phyloP scores from a whole-genome alignment of 2,329 filamentous ascomycete genomes.

The Fusarium succisae region DNA sequence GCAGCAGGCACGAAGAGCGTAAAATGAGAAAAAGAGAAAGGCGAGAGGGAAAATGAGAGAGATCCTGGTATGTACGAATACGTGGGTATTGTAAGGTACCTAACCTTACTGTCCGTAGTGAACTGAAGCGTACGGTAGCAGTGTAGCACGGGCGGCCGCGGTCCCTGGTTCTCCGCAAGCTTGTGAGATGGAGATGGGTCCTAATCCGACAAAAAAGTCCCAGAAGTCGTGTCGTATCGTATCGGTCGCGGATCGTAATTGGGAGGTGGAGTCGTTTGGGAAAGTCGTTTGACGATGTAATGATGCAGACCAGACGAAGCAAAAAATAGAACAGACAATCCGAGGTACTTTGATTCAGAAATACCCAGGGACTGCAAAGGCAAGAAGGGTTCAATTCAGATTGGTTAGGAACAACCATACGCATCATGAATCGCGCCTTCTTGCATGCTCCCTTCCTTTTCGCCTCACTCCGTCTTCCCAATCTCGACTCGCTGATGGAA shows the following conservation, averaged over 20 bases:
- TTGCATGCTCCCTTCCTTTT: background rate
- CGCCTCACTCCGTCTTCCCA: conserved; percentile 18
- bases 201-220: conserved; percentile 22
- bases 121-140: too few species aligned
- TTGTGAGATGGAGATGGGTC: conserved; percentile 22
- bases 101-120: background rate
- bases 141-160: conserved; percentile 21
- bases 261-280: conserved; percentile 27
- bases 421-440: too few species aligned
- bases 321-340: too few species aligned
- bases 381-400: too few species aligned
- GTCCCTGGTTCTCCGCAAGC: conserved; percentile 35
- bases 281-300: background rate
- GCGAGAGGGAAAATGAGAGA: conserved; percentile 2
- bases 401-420: too few species aligned
- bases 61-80: conserved; percentile 29
- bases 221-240: conserved; percentile 34
- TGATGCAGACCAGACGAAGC: too few species aligned
- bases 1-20: conserved; percentile 18
- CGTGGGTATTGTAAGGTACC: conserved; percentile 13
- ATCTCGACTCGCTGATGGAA: conserved; percentile 21
- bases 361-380: too few species aligned
- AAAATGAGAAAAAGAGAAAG: conserved; percentile 12
- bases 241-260: conserved; percentile 38
- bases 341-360: too few species aligned